Conservation (phyloP, 805 yeast species). For the Candida orba region DNA sequence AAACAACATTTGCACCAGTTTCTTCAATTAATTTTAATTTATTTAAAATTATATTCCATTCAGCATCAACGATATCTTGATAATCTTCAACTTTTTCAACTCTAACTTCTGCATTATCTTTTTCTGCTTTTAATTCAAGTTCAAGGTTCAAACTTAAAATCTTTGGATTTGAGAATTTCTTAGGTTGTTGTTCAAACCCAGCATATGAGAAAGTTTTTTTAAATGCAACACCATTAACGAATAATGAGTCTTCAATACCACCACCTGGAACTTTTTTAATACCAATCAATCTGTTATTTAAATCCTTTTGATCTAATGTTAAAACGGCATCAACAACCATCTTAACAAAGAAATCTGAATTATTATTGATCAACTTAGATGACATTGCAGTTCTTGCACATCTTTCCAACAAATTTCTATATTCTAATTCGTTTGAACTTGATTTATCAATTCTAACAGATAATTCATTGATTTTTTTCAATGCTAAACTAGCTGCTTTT, state of each 20-base stretch:
- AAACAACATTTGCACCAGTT: constrained; percentile 87
- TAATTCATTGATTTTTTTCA: constrained; percentile 62
- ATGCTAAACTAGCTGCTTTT: constrained; percentile 72
- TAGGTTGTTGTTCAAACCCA: constrained; percentile 98
- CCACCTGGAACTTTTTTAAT: constrained; percentile 95
- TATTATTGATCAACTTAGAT: constrained; percentile 83
- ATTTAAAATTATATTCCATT: constrained; percentile 87
- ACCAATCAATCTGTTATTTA: constrained; percentile 88
- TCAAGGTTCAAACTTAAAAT: constrained; percentile 84
- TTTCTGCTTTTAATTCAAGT: constrained; percentile 94
- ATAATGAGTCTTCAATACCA: constrained; percentile 85
- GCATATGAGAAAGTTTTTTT: constrained; percentile 97
- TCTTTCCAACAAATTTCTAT: constrained; percentile 73
- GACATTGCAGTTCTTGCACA: constrained; percentile 98
- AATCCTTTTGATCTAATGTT: constrained; percentile 73
- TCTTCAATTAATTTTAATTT: constrained; percentile 77
- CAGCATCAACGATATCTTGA: constrained; percentile 97
- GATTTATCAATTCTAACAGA: constrained; percentile 60
- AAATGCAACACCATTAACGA: constrained; percentile 92
- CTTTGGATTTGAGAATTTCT: constrained; percentile 70
- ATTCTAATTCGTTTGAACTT: constrained; percentile 39
- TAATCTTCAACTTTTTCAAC: constrained; percentile 90
- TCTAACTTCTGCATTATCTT: constrained; percentile 97
- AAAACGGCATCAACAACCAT: constrained; percentile 96
- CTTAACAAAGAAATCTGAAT: constrained; percentile 83